Evolutionary conservation across 352 stramenopile genomes (phyloP), one percentile per base, ranked within the genome.

Genomic region (Phytophthora multivora): DNA sequence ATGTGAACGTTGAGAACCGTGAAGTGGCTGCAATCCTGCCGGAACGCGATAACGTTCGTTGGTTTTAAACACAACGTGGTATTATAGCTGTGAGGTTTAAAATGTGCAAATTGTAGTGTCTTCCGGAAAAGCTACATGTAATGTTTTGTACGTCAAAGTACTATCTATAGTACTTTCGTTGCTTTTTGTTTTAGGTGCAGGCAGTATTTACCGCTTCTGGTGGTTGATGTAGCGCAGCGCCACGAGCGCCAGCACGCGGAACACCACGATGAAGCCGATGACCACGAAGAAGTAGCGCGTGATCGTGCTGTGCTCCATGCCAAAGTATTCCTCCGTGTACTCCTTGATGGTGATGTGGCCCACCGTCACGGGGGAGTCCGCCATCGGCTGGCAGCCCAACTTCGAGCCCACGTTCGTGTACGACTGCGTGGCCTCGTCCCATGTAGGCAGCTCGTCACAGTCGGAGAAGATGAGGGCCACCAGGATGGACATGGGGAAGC

Each of bases 191-290:
- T n/a, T n/a, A n/a, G n/a, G n/a, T n/a, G n/a, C n/a, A n/a, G n/a
- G 28, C 1, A 31, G 28, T 13, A 57, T 62, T 38, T 76, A 76
- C 25, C 64, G 21, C 61, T 71, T 75, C 60, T 79, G 71, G 57
- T 76, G 67, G 53, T 74, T 77, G 45, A 80, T 49, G 40, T 63
- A 76, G 35, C 68, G 66, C 55, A 76, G 55, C n/a, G 66, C 38
- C 5, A 79, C 31, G 3, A 73, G 59, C n/a, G 38, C 63, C 23
- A 73, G 33, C 7, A 77, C 15, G 39, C 57, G 66, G 55, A 74
- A 77, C 26, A 72, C 12, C 13, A 67, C 47, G 41, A 71, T 74
- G 58, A 43, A 74, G 4, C 51, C 64, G 45, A 66, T 51, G 16
- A 55, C 28, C 12, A 68, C 36, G 43, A 49, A 39, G 35, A 68